Percentiles rank a stretch among this genome's conserved stretches.
Conservation (phyloP, 2,329 filamentous ascomycete genomes). For the Rugonectria rugulosa region DNA sequence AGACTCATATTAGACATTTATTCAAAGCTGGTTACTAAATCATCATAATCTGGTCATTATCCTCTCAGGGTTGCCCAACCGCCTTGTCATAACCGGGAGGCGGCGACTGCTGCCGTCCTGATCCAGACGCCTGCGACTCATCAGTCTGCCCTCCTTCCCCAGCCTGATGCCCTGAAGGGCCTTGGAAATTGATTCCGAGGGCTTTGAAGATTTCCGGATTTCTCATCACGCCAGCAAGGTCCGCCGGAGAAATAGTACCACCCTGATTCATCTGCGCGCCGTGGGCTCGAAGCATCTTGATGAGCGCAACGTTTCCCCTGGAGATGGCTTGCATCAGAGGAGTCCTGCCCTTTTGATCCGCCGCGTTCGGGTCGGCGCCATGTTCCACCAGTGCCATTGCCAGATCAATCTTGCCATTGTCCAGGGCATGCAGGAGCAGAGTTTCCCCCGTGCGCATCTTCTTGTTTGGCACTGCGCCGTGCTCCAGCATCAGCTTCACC, state of each 20-base stretch:
- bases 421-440: slow-evolving; percentile 42
- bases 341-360: slow-evolving; percentile 41
- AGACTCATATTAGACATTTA: slow-evolving; percentile 11
- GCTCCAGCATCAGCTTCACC: slow-evolving; percentile 38
- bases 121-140: background rate
- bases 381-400: slow-evolving; percentile 39
- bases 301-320: slow-evolving; percentile 38
- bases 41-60: background rate
- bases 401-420: slow-evolving; percentile 32
- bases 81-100: slow-evolving; percentile 34
- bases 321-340: slow-evolving; percentile 44
- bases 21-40: background rate
- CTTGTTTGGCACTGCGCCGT: slow-evolving; percentile 39
- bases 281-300: slow-evolving; percentile 39
- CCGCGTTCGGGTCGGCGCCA: slow-evolving; percentile 44
- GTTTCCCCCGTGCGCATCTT: slow-evolving; percentile 42
- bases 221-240: slow-evolving; percentile 35
- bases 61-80: slow-evolving; percentile 22
- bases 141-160: background rate
- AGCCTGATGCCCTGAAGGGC: background rate
- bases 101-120: slow-evolving; percentile 27
- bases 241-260: slow-evolving; percentile 30
- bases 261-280: slow-evolving; percentile 37
- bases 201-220: slow-evolving; percentile 37
- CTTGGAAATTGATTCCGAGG: slow-evolving; percentile 25